Evolutionary conservation across 169 alveolate genomes (phyloP).

Genomic region (Cystoisospora suis): DNA sequence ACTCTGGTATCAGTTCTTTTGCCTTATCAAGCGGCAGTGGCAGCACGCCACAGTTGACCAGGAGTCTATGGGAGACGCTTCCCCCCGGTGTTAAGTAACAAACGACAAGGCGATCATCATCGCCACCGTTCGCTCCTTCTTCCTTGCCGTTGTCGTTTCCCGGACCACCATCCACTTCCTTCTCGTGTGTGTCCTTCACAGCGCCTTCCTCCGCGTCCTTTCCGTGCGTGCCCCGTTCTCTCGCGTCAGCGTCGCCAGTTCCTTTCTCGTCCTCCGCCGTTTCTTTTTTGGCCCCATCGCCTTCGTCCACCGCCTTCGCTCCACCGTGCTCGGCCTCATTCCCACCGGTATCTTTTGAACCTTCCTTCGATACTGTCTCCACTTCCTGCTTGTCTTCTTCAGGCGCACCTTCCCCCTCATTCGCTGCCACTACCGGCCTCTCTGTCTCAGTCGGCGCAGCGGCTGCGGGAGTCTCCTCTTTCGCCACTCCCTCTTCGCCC

Average conservation of each 20-base stretch:
- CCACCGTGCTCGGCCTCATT: neutral
- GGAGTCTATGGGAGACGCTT: neutral
- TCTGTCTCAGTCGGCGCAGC: no score
- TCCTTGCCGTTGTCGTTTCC: neutral
- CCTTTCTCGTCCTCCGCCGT: neutral
- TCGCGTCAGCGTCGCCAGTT: neutral
- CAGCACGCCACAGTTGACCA: conserved; percentile 6
- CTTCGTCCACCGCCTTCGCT: neutral
- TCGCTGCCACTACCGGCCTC: no score
- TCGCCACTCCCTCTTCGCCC: no score
- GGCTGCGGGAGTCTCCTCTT: no score
- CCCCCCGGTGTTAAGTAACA: neutral
- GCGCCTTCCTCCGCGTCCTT: neutral
- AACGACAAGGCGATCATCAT: neutral
- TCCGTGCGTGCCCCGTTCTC: neutral
- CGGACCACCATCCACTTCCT: neutral
- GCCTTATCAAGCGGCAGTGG: conserved; percentile 17
- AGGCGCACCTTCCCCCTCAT: neutral
- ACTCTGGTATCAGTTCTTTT: neutral
- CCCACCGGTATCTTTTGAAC: neutral
- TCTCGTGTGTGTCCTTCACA: neutral
- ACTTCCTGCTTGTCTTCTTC: neutral
- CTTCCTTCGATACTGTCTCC: neutral
- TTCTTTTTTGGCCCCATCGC: neutral
- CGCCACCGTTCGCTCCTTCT: neutral